Conservation (phyloP, 768 basidiomycete species). For the Holtermannia corniformis region DNA sequence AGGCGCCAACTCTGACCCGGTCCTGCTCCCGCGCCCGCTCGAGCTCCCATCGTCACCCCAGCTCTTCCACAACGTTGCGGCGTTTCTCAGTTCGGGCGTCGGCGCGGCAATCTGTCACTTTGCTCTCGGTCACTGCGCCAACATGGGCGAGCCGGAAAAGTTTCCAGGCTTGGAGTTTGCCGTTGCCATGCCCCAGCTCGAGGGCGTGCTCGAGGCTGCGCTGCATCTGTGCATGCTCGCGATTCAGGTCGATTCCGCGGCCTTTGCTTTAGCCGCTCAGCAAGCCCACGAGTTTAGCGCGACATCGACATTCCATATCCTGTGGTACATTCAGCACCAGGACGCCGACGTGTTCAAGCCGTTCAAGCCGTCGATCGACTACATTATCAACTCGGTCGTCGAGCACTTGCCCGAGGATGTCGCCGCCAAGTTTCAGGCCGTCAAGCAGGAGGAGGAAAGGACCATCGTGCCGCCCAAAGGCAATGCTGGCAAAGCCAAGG, state of each 20-base stretch:
- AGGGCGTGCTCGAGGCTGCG: slow-evolving; percentile 81
- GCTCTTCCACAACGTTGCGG: slow-evolving; percentile 59
- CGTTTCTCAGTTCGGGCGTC: slow-evolving; percentile 59
- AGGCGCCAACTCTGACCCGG: slow-evolving; percentile 52
- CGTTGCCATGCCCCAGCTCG: slow-evolving; percentile 44
- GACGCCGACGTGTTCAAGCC: slow-evolving; percentile 60
- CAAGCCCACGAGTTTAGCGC: slow-evolving; percentile 40
- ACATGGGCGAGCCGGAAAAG: slow-evolving; percentile 15
- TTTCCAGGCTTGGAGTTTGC: slow-evolving; percentile 14
- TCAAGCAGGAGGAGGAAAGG: slow-evolving; percentile 4
- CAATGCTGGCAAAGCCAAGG: slow-evolving; percentile 13
- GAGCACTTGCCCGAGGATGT: slow-evolving; percentile 54
- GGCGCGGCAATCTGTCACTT: slow-evolving; percentile 77
- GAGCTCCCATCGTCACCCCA: slow-evolving; percentile 49
- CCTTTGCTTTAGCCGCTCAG: slow-evolving; percentile 55
- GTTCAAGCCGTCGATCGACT: slow-evolving; percentile 61
- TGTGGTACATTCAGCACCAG: slow-evolving; percentile 58
- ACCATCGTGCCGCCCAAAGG: background rate
- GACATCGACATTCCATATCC: slow-evolving; percentile 44
- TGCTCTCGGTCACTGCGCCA: slow-evolving; percentile 41
- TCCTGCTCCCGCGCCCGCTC: slow-evolving; percentile 66
- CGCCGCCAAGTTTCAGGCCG: slow-evolving; percentile 18
- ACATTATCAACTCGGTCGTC: slow-evolving; percentile 61
- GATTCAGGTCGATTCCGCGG: slow-evolving; percentile 57
- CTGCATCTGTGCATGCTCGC: slow-evolving; percentile 80